Conservation (phyloP, 208 protist species). For the Strigomonas culicis region DNA sequence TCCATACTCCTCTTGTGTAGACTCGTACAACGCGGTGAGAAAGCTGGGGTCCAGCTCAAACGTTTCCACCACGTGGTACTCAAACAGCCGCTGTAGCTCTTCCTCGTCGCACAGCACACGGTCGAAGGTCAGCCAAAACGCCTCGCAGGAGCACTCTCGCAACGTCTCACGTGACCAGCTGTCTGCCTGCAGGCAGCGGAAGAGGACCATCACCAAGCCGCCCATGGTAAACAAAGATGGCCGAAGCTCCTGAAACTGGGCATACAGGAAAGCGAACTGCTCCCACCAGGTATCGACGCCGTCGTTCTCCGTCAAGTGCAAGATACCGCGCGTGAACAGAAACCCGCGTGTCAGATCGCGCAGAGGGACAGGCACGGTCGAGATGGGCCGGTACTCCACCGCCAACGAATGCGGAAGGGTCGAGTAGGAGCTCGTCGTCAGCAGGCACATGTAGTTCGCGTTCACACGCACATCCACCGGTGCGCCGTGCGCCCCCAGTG, state of each 20-base stretch:
- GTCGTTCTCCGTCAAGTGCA: constrained; percentile 11
- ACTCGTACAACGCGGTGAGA: not conserved
- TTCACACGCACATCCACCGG: constrained; percentile 18
- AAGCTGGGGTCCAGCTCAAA: not conserved
- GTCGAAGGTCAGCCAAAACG: not conserved
- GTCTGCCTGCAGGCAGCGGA: not conserved
- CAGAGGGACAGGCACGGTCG: constrained; percentile 27
- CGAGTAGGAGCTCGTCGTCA: constrained; percentile 22
- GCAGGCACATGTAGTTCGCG: constrained; percentile 34
- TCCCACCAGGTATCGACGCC: not conserved
- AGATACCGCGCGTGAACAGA: constrained; percentile 40
- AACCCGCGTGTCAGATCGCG: constrained; percentile 36
- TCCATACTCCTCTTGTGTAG: constrained; percentile 1
- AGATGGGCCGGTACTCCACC: constrained; percentile 46
- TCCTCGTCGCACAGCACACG: not conserved
- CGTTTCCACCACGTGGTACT: constrained; percentile 42
- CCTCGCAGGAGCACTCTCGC: not conserved
- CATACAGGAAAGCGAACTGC: not conserved
- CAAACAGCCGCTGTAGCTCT: constrained; percentile 31
- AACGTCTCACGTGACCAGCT: not conserved
- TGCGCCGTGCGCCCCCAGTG: constrained; percentile 25
- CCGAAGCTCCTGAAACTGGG: constrained; percentile 3
- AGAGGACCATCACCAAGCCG: not conserved
- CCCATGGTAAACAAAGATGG: not conserved
- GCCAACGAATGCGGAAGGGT: constrained; percentile 25